Base-by-base conservation (phyloP, 2,329 filamentous ascomycete genomes). In the Lachnellula cervina region DNA sequence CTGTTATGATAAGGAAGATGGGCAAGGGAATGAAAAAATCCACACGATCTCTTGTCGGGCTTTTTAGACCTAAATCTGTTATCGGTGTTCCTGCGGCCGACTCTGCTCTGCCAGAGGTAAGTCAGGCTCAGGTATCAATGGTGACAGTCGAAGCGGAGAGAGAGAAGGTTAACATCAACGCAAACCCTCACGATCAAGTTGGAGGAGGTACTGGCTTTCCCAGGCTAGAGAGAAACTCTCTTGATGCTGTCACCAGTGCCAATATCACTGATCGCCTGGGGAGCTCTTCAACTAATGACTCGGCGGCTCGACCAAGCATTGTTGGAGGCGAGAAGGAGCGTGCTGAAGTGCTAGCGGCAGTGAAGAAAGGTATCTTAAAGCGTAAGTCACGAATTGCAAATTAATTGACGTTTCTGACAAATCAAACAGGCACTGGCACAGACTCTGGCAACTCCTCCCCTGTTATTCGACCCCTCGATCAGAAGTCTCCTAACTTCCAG, bases 1-100 rank as follows among this genome's bases (percentile, higher is more conserved):
- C 90, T 32, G 85, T 95, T 65, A 95, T 95, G 90, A 88, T 99
- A 63, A 86, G 94, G 52, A 99, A 99, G 77, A 99, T 99, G 94
- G 94, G 94, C 54, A 90, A 91, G 62, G 92, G 93, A n/a, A 88
- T 97, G 84, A 97, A 96, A 80, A 95, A 94, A 74, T 87, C 90
- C 51, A 88, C 88, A 17, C 83, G 92, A 48, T 97, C 92, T 23
- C 82, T 99, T 52, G 95, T 95, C 63, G 94, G 94, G 25, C 79
- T 99, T 7, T 99, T 99, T 76, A 82, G 94, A 60, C 93, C 94
- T 0, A 99, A 97, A 72, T 97, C 93, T 1, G 80, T 96, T 16
- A 82, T 93, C 65, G 92, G 90, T 34, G 84, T 87, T 19, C 83
- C 89, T 17, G 79, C 84, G 34, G 83, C 87, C 3, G 91, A 96